phyloP scores from a whole-genome alignment of 495 filamentous ascomycete genomes.

The Mytilinidion resinicola region DNA sequence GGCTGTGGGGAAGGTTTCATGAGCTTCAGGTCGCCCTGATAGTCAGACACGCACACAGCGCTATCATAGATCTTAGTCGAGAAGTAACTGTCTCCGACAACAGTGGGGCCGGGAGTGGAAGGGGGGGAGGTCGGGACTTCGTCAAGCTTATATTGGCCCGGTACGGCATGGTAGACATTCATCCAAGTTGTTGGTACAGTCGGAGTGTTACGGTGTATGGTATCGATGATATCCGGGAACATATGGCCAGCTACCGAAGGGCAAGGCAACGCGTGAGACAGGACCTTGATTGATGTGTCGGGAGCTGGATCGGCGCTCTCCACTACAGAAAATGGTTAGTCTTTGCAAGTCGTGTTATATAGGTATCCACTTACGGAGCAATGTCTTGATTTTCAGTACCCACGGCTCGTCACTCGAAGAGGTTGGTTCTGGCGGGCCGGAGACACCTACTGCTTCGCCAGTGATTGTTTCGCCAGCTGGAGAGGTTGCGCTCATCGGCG shows the following conservation, averaged over 20 bases:
- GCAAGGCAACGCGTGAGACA: constrained; percentile 59
- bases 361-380: constrained; percentile 11
- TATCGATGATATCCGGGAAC: constrained; percentile 47
- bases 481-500: too few relatives aligned
- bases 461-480: too few relatives aligned
- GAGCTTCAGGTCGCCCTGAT: constrained; percentile 39
- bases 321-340: constrained; percentile 3
- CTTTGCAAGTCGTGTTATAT: not conserved
- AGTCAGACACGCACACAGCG: constrained; percentile 52
- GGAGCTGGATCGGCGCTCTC: not conserved
- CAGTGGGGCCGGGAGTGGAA: constrained; percentile 47
- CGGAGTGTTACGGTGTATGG: constrained; percentile 47
- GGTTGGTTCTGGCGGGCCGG: too few relatives aligned
- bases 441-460: too few relatives aligned
- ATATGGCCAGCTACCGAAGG: constrained; percentile 47
- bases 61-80: constrained; percentile 49
- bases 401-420: not conserved
- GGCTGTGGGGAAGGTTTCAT: constrained; percentile 47
- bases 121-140: constrained; percentile 58
- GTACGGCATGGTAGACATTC: constrained; percentile 59
- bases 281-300: constrained; percentile 46
- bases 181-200: constrained; percentile 48
- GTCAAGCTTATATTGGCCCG: constrained; percentile 54
- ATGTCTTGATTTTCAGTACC: constrained; percentile 2
- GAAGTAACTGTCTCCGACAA: constrained; percentile 51